Conservation (phyloP, 208 protist species). For the Phytomonas francai region DNA sequence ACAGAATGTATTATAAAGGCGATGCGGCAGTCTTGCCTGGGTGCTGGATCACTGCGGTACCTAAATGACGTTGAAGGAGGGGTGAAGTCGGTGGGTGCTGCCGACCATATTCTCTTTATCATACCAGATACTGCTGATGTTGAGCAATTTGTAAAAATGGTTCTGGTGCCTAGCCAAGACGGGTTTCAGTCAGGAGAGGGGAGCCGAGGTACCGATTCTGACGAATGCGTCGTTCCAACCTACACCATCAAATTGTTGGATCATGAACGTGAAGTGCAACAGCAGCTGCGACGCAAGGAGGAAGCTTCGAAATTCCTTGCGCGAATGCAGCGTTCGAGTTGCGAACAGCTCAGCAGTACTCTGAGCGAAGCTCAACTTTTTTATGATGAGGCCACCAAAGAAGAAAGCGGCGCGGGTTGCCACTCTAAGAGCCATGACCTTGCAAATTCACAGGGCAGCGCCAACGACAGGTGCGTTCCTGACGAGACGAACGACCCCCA, state of each 20-base stretch:
- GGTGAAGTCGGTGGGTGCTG: background rate
- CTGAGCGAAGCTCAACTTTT: constrained; percentile 11
- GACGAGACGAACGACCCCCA: background rate
- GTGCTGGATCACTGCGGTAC: background rate
- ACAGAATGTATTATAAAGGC: constrained; percentile 43
- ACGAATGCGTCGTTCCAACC: constrained; percentile 1
- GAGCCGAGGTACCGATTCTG: background rate
- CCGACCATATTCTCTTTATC: constrained; percentile 36
- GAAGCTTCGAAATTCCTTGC: constrained; percentile 30
- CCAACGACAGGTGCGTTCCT: background rate
- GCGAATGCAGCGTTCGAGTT: constrained; percentile 14
- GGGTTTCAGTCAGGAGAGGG: constrained; percentile 1
- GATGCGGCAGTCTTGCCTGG: constrained; percentile 24
- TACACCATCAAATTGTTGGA: constrained; percentile 39
- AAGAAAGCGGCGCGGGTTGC: background rate
- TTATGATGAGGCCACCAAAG: background rate
- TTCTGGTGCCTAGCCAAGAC: constrained; percentile 44
- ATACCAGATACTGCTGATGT: constrained; percentile 50
- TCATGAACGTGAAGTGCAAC: constrained; percentile 21
- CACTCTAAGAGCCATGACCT: constrained; percentile 11
- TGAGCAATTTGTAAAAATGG: constrained; percentile 32
- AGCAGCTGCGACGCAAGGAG: constrained; percentile 19
- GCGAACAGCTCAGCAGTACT: background rate
- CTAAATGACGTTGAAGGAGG: background rate
- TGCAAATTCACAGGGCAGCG: too few relatives aligned